Percentiles rank a stretch among this genome's conserved stretches.
These are phyloP conservation scores for Lotus japonicus DNA, from an alignment of 306 rosid species.

Conservation along the genomic window DNA sequence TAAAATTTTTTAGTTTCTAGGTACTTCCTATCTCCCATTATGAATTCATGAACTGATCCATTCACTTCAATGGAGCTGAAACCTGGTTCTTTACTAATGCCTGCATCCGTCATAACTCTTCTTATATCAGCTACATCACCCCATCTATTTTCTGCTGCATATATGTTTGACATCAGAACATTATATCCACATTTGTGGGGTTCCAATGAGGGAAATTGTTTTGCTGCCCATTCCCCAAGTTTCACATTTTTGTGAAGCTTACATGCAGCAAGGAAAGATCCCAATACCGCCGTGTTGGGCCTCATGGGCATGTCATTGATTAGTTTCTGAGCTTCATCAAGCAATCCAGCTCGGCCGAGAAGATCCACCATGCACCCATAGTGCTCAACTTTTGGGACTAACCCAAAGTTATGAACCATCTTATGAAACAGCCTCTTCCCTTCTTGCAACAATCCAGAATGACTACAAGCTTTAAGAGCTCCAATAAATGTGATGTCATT, in stretches of 20 bases:
- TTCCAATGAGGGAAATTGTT: conserved; percentile 46
- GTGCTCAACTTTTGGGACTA: conserved; percentile 54
- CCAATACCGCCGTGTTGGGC: conserved; percentile 49
- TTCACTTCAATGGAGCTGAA: conserved; percentile 52
- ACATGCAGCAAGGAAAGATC: conserved; percentile 63
- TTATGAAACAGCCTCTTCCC: conserved; percentile 41
- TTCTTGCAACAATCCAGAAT: conserved; percentile 47
- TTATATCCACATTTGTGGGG: conserved; percentile 45
- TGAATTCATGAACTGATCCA: conserved; percentile 52
- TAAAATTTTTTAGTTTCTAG: conserved; percentile 37
- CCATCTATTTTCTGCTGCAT: conserved; percentile 58
- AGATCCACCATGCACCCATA: conserved; percentile 70
- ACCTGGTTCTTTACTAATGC: conserved; percentile 58
- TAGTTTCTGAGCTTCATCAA: conserved; percentile 39
- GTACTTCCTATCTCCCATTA: conserved; percentile 49
- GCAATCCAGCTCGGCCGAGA: conserved; percentile 55
- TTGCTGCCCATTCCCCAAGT: conserved; percentile 55
- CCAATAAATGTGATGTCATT: conserved; percentile 45
- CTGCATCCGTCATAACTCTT: conserved; percentile 36
- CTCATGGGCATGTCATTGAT: conserved; percentile 49
- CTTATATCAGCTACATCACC: conserved; percentile 42
- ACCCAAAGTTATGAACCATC: conserved; percentile 37
- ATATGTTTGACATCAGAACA: conserved; percentile 62
- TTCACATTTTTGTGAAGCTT: conserved; percentile 37
- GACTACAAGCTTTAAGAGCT: conserved; percentile 61